Conservation (phyloP, 75 land plant genomes). For the Pinus taeda region DNA sequence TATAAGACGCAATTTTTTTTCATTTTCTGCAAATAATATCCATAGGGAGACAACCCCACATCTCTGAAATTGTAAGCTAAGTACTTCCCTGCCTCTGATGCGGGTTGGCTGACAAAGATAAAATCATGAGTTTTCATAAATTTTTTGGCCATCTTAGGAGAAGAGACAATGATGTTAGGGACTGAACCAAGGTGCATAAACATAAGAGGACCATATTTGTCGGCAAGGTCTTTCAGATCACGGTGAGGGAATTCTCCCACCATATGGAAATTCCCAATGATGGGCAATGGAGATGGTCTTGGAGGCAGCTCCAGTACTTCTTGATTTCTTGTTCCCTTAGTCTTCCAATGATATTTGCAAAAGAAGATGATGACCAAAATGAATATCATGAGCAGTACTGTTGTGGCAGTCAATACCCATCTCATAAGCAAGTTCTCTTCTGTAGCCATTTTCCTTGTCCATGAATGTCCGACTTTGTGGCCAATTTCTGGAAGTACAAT, state of each 20-base stretch:
- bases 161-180: constrained; percentile 7
- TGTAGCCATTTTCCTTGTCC: no score
- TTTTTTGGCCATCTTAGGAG: not conserved
- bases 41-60: constrained; percentile 18
- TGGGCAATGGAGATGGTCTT: constrained; percentile 15
- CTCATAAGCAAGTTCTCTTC: no score
- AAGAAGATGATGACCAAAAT: no score
- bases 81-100: no score
- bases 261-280: constrained; percentile 17
- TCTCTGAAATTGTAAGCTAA: constrained; percentile 15
- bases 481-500: no score
- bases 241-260: not conserved
- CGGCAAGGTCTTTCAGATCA: not conserved
- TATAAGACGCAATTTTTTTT: constrained; percentile 24
- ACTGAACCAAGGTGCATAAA: constrained; percentile 5
- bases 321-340: no score
- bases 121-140: constrained; percentile 17
- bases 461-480: no score
- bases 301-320: constrained; percentile 9
- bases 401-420: no score
- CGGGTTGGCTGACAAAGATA: constrained; percentile 11
- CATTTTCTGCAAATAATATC: constrained; percentile 14
- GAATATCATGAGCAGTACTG: no score
- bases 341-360: no score
- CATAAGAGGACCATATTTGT: constrained; percentile 14